phyloP scores from a whole-genome alignment of 768 basidiomycete species.

The Leccinum pellstonianum region DNA sequence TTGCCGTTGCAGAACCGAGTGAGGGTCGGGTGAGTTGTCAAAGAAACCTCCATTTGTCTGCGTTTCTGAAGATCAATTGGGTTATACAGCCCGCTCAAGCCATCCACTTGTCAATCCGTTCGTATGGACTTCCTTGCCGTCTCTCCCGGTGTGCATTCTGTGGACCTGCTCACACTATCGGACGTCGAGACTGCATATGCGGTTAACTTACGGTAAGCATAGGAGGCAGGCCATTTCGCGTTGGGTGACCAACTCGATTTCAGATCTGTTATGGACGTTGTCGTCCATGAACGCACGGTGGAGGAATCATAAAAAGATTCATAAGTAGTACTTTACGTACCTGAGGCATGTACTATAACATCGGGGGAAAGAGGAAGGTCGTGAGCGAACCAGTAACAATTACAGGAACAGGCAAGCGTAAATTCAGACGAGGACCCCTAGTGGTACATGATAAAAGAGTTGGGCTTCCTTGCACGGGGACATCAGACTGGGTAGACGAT shows the following conservation, averaged over 20 bases:
- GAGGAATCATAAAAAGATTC: slow-evolving; percentile 5
- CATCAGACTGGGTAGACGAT: not conserved
- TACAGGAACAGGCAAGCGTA: slow-evolving; percentile 23
- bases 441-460: slow-evolving; percentile 20
- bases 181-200: slow-evolving; percentile 73
- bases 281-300: slow-evolving; percentile 54
- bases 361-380: slow-evolving; percentile 8
- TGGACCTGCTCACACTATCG: slow-evolving; percentile 68
- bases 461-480: slow-evolving; percentile 9
- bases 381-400: slow-evolving; percentile 16
- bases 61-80: slow-evolving; percentile 2
- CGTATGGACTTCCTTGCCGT: slow-evolving; percentile 84
- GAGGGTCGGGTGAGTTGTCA: slow-evolving; percentile 65
- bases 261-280: slow-evolving; percentile 75
- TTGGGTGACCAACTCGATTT: slow-evolving; percentile 2
- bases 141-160: slow-evolving; percentile 73
- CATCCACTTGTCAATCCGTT: slow-evolving; percentile 81
- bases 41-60: not conserved
- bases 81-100: slow-evolving; percentile 62
- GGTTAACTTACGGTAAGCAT: slow-evolving; percentile 66
- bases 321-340: slow-evolving; percentile 17
- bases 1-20: slow-evolving; percentile 76
- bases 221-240: not conserved
- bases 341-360: slow-evolving; percentile 11
- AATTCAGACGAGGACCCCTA: slow-evolving; percentile 16